Base-by-base conservation (phyloP, 805 yeast genomes). In the Metschnikowia reukaufii region DNA sequence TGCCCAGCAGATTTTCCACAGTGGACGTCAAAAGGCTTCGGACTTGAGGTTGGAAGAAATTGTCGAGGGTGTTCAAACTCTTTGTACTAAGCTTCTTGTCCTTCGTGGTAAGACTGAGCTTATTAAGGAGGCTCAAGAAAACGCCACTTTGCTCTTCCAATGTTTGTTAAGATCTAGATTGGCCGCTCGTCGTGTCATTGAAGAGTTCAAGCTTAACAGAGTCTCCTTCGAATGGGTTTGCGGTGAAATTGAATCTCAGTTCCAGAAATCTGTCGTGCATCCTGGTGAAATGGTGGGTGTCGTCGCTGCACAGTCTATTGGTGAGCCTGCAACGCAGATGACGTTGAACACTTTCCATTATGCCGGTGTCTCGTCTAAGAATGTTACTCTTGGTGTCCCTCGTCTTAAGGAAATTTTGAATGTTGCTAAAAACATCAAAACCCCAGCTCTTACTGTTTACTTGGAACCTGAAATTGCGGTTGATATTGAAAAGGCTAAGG, bases 291-390 rank as follows among this genome's bases (percentile, higher is more conserved):
- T 91, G 97, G 97, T 91, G 48, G 97, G 97, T 76, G 96, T 91
- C 43, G 80, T 91, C 62, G 97, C 97, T 44, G 97, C 97, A 2
- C 97, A 91, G 65, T 88, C 97, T 36, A 94, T 94, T 74, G 99
- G 99, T 72, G 99, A 92, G 64, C 99, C 99, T 18, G 99, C 98
- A 66, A 94, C 99, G 0, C 99, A 94, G 72, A 94, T 94, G 99
- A 94, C 99, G 4, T 78, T 80, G 65, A 80, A 80, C 64, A 80
- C 84, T 58, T 92, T 92, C 88, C 99, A 94, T 77, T 94, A 94
- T 78, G 99, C 99, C 61, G 99, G 99, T 78, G 99, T 94, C 48
- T 98, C 99, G 30, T 87, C 96, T 39, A 94, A 92, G 97, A 94
- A 94, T 74, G 96, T 92, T 55, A 94, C 99, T 0, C 79, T 94